Evolutionary conservation across 1,284 basidiomycete genomes (phyloP), one percentile per base, ranked within the genome.

Genomic region (Tetrapyrgos nigripes): DNA sequence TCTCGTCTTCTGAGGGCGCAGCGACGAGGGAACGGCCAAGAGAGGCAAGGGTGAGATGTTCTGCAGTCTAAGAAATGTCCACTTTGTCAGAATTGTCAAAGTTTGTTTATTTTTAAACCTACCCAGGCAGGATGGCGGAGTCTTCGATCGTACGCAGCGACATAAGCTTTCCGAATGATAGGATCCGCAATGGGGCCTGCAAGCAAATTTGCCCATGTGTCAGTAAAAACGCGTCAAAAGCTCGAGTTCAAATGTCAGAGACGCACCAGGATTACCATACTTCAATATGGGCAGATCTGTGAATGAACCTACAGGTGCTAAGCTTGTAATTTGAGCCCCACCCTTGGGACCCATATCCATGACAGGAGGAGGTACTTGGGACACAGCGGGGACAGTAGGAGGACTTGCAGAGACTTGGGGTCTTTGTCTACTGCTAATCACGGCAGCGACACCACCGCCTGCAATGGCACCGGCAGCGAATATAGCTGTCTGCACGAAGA

Each of bases 81-180:
- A 48, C 24, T 53, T 44, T 59, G n/a, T n/a, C 24, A 33, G 17
- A 26, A 53, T 21, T 27, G 17, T 4, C n/a, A 17, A 21, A 47
- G n/a, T n/a, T n/a, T n/a, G n/a, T n/a, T n/a, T n/a, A n/a, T n/a
- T n/a, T 24, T n/a, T 11, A 29, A 37, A 73, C 84, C 26, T 66
- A 94, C 93, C 96, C 97, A 99, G 24, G 93, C 85, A 3, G 97
- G 96, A 77, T 99, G 96, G 24, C 93, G 83, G 58, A 96, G 77
- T 11, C 94, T 83, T 51, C 97, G 83, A 73, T 99, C 97, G 73
- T 99, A 99, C 3, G 87, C 93, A 3, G 93, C 88, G 24, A 93
- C 88, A 70, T 97, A 97, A 8, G 92, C 94, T 68, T 87, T 86
- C 43, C 93, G 84, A 31, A 88, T 82, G 44, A 97, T 81, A 11